Evolutionary conservation across 495 filamentous ascomycete genomes (phyloP).

Genomic region (Thozetella sp.): DNA sequence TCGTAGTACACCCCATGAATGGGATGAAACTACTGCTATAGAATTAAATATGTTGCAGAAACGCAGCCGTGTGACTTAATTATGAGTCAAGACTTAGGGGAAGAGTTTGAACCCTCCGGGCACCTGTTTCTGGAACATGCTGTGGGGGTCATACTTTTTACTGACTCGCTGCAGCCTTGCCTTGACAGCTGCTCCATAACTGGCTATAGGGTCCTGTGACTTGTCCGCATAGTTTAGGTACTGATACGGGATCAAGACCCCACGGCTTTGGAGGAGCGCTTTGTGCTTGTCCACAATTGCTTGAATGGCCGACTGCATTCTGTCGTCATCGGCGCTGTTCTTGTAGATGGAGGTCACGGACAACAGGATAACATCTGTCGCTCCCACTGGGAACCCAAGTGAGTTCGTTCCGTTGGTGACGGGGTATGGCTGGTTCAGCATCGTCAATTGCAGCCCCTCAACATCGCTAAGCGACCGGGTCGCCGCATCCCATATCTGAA

Average conservation of each 20-base stretch:
- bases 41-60: too few relatives aligned
- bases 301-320: background rate
- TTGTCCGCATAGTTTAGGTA: conserved; percentile 33
- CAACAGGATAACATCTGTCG: background rate
- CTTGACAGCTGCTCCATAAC: conserved; percentile 25
- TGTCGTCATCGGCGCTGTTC: conserved; percentile 4
- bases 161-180: conserved; percentile 13
- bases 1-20: too few relatives aligned
- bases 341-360: conserved; percentile 1
- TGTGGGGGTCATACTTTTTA: conserved; percentile 29
- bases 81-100: too few relatives aligned
- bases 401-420: conserved; percentile 14
- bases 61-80: too few relatives aligned
- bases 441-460: background rate
- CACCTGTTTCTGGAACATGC: conserved; percentile 30
- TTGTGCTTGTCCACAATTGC: conserved; percentile 5
- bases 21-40: too few relatives aligned
- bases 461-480: background rate
- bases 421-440: conserved; percentile 7
- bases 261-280: conserved; percentile 2
- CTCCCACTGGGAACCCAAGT: background rate
- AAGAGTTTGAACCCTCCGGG: conserved; percentile 25
- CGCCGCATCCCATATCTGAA: conserved; percentile 6
- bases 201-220: conserved; percentile 23
- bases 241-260: conserved; percentile 14